phyloP scores from a whole-genome alignment of 768 basidiomycete genomes.

The Russula ochroleuca region DNA sequence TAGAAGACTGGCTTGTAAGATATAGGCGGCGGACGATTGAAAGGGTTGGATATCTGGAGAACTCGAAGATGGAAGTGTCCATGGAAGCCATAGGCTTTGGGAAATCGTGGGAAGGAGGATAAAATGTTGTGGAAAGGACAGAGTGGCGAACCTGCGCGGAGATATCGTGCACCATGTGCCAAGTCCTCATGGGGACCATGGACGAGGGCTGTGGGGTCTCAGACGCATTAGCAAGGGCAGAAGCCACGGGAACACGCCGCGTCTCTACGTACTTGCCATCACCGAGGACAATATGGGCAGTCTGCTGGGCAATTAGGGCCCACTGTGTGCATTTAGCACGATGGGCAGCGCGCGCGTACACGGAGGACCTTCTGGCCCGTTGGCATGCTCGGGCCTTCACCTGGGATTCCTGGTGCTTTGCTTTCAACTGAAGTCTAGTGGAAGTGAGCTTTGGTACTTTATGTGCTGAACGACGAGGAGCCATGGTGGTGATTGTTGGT shows the following conservation, averaged over 20 bases:
- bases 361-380: constrained; percentile 7
- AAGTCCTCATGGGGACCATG: constrained; percentile 17
- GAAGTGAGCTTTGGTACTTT: constrained; percentile 1
- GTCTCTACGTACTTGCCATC: constrained; percentile 29
- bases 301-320: constrained; percentile 26
- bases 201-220: constrained; percentile 20
- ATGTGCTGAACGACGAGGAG: constrained; percentile 4
- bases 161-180: constrained; percentile 28
- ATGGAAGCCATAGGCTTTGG: not conserved
- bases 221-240: constrained; percentile 23
- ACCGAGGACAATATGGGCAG: constrained; percentile 21
- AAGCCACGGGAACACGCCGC: constrained; percentile 22
- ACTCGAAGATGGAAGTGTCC: constrained; percentile 17
- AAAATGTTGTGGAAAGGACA: constrained; percentile 12
- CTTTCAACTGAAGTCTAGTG: not conserved
- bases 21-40: constrained; percentile 24
- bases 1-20: constrained; percentile 1
- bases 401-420: not conserved
- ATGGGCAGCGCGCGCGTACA: constrained; percentile 20
- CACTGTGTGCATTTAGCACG: constrained; percentile 23
- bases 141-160: constrained; percentile 20
- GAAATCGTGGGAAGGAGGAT: constrained; percentile 13
- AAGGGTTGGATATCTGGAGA: constrained; percentile 19
- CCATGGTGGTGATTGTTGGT: constrained; percentile 14
- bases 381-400: constrained; percentile 1